Conservation (phyloP, 1,284 basidiomycete species). For the Ustilago cynodontis region DNA sequence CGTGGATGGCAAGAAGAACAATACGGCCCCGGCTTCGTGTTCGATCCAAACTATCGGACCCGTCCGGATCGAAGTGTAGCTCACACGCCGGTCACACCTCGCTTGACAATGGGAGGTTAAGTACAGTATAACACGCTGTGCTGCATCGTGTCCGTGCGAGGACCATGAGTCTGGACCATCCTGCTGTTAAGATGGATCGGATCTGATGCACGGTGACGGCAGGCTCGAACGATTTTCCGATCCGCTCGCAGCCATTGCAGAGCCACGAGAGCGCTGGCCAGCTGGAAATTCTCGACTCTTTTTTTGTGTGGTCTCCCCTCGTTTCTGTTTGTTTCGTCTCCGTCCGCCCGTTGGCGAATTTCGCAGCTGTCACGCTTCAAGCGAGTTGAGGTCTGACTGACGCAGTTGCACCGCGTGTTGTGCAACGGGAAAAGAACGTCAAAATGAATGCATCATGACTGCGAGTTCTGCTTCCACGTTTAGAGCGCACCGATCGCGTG, state of each 20-base stretch:
- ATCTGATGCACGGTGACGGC: not conserved
- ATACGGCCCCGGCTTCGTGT: too few relatives aligned
- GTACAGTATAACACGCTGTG: not conserved
- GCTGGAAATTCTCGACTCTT: too few relatives aligned
- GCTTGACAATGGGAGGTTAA: not conserved
- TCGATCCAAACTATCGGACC: too few relatives aligned
- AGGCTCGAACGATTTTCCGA: not conserved
- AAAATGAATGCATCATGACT: not conserved
- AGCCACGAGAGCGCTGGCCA: not conserved
- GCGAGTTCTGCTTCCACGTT: not conserved
- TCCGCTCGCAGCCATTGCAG: not conserved
- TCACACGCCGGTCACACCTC: not conserved
- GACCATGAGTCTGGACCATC: not conserved
- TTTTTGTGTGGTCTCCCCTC: too few relatives aligned
- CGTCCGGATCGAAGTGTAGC: too few relatives aligned
- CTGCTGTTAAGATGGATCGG: not conserved
- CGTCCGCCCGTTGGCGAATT: too few relatives aligned
- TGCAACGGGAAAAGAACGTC: too few relatives aligned
- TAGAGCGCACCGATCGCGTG: slow-evolving; percentile 4
- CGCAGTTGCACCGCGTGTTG: too few relatives aligned
- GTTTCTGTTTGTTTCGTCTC: not conserved
- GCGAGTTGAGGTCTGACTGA: not conserved
- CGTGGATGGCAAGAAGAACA: too few relatives aligned
- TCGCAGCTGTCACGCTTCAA: not conserved
- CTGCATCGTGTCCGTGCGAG: not conserved